Evolutionary conservation across 2,329 filamentous ascomycete species (phyloP).

Genomic region (Botrytis cinerea): DNA sequence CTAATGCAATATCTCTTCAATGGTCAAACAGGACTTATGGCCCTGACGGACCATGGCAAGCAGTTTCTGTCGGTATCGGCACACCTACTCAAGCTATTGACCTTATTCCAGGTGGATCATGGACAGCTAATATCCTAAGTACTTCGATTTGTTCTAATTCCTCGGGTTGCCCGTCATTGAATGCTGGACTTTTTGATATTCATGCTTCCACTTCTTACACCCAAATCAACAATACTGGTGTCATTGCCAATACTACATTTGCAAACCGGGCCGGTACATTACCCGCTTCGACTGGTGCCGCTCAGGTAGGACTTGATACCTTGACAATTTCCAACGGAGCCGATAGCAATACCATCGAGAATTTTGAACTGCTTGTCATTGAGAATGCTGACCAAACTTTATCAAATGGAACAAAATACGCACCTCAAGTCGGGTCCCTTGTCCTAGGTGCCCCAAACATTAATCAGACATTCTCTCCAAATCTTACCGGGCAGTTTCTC

Average conservation of each 20-base stretch:
- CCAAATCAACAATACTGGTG: not conserved
- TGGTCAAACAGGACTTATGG: constrained; percentile 31
- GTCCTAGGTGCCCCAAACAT: not conserved
- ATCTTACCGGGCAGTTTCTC: constrained; percentile 12
- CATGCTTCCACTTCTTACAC: not conserved
- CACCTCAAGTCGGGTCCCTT: constrained; percentile 6
- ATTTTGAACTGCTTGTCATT: constrained; percentile 14
- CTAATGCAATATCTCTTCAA: constrained; percentile 1
- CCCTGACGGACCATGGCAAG: constrained; percentile 34
- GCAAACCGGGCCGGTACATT: constrained; percentile 1
- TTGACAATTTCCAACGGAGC: not conserved
- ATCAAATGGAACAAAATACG: not conserved
- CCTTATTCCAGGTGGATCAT: constrained; percentile 29
- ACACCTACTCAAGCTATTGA: constrained; percentile 24
- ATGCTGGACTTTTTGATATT: not conserved
- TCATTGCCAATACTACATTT: constrained; percentile 1
- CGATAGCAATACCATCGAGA: not conserved
- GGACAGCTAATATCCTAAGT: constrained; percentile 25
- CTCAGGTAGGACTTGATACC: constrained; percentile 12
- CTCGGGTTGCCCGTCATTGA: not conserved
- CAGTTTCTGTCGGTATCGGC: constrained; percentile 29
- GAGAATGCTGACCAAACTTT: not conserved
- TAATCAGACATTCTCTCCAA: constrained; percentile 5
- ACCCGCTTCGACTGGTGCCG: not conserved
- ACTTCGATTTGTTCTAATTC: constrained; percentile 26